These are phyloP conservation scores for Fusarium heterosporum DNA, from an alignment of 2,329 filamentous ascomycete genomes.

Conservation along the genomic window DNA sequence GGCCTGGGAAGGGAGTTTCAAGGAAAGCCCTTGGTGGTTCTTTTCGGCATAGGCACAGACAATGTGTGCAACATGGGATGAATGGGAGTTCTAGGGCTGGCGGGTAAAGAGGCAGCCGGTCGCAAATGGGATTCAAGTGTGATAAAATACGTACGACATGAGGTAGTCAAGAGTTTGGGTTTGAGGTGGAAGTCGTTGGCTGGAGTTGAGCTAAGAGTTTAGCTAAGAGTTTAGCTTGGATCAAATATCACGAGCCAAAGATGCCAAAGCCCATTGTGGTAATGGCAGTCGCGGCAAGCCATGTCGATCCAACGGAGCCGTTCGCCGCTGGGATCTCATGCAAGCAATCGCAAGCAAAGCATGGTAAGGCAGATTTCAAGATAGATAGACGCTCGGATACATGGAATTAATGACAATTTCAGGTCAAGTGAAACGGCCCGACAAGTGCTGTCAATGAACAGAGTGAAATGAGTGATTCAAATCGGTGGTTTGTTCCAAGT, in stretches of 20 bases:
- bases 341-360: slow-evolving; percentile 31
- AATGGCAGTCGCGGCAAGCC: slow-evolving; percentile 24
- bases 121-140: slow-evolving; percentile 14
- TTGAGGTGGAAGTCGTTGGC: slow-evolving; percentile 1
- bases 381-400: background rate
- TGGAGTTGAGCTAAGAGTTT: background rate
- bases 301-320: slow-evolving; percentile 29
- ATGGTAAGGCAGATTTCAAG: slow-evolving; percentile 7
- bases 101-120: slow-evolving; percentile 39
- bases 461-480: background rate
- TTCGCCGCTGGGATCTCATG: slow-evolving; percentile 30
- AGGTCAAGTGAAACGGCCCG: slow-evolving; percentile 13
- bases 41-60: slow-evolving; percentile 6
- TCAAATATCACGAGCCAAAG: background rate
- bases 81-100: slow-evolving; percentile 23
- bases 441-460: slow-evolving; percentile 2
- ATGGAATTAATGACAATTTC: background rate
- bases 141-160: background rate
- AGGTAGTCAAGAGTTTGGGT: slow-evolving; percentile 11
- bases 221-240: background rate
- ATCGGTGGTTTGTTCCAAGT: background rate
- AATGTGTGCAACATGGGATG: slow-evolving; percentile 43
- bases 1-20: slow-evolving; percentile 36
- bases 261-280: background rate
- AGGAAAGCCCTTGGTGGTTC: slow-evolving; percentile 21